phyloP scores from a whole-genome alignment of 192 early-diverging fungal genomes.

The Podila clonocystis region DNA sequence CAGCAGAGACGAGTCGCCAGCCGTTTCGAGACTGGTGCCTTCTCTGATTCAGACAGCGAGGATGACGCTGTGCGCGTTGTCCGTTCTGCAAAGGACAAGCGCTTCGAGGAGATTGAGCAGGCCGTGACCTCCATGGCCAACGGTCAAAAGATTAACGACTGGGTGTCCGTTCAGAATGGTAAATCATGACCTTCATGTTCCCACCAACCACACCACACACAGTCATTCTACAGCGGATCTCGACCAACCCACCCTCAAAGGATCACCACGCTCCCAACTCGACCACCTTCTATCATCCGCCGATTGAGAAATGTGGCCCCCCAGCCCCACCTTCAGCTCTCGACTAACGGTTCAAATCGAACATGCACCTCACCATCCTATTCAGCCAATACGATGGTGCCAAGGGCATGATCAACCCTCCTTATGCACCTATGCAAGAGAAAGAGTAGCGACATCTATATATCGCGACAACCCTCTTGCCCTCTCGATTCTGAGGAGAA shows the following conservation, averaged over 20 bases:
- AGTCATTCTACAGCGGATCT: not conserved
- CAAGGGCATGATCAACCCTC: no score
- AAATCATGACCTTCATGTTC: not conserved
- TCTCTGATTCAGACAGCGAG: slow-evolving; percentile 68
- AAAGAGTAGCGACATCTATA: no score
- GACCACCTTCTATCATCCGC: no score
- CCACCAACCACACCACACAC: not conserved
- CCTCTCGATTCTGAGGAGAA: no score
- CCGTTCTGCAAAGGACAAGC: slow-evolving; percentile 87
- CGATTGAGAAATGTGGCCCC: no score
- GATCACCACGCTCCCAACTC: no score
- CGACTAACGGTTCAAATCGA: no score
- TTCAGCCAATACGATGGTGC: no score
- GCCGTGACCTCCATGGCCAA: slow-evolving; percentile 75
- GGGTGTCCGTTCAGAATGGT: slow-evolving; percentile 85
- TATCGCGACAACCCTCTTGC: no score
- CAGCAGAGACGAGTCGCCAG: slow-evolving; percentile 45
- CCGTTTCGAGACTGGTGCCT: slow-evolving; percentile 49
- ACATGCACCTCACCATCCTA: no score
- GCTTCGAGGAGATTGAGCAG: slow-evolving; percentile 82
- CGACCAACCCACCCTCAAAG: not conserved
- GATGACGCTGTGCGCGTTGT: slow-evolving; percentile 81
- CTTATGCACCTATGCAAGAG: no score
- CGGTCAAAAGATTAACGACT: slow-evolving; percentile 88
- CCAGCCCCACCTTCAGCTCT: no score